Evolutionary conservation across 768 basidiomycete genomes (phyloP).

Genomic region (Boletellus sp.): DNA sequence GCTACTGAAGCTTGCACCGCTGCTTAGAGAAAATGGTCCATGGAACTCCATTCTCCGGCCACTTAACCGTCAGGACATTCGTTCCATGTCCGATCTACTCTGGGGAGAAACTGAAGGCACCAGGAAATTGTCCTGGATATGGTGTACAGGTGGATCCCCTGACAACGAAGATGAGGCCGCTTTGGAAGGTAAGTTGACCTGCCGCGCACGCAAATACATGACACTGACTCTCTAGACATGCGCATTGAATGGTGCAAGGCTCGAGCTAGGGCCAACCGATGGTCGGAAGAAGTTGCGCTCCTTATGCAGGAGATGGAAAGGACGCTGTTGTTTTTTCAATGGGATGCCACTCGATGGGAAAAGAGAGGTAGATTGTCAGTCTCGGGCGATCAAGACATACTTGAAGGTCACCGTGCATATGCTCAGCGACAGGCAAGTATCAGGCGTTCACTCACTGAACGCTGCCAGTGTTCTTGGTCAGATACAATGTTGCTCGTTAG

Average conservation of each 20-base stretch:
- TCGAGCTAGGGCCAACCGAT: constrained; percentile 9
- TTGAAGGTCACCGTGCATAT: constrained; percentile 6
- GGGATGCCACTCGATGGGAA: constrained; percentile 17
- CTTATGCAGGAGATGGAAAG: constrained; percentile 27
- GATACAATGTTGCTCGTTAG: neutral
- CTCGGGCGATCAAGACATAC: neutral
- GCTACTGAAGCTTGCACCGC: no score
- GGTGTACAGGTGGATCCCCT: neutral
- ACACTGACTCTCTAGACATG: constrained; percentile 1
- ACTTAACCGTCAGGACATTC: neutral
- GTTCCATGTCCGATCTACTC: neutral
- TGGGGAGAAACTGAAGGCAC: constrained; percentile 5
- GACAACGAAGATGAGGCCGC: neutral
- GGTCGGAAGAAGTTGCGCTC: constrained; percentile 22
- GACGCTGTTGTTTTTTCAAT: constrained; percentile 7
- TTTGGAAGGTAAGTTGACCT: neutral
- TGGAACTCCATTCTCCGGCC: neutral
- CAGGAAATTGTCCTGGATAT: constrained; percentile 9
- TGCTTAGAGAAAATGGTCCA: no score
- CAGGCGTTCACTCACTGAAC: neutral
- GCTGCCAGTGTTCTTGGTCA: neutral
- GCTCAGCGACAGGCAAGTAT: constrained; percentile 4
- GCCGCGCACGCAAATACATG: no score
- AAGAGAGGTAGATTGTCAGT: neutral
- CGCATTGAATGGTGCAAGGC: constrained; percentile 15